Conservation (phyloP, 1,284 basidiomycete species). For the Malassezia cuniculi region DNA sequence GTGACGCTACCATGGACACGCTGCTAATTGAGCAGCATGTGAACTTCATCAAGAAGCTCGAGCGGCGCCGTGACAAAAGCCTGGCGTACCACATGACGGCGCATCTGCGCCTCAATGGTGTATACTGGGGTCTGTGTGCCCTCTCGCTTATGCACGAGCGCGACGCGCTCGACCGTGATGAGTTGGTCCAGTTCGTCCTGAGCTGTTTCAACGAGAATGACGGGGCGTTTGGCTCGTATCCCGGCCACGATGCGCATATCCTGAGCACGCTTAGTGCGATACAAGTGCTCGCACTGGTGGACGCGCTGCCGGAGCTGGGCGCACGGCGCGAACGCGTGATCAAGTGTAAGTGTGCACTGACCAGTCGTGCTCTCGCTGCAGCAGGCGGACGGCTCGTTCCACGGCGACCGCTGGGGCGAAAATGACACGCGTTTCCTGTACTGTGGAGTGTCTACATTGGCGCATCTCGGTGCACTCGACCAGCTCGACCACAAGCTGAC, state of each 20-base stretch:
- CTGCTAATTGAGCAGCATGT: conserved; percentile 12
- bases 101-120: conserved; percentile 84
- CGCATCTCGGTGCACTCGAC: conserved; percentile 57
- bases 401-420: conserved; percentile 81
- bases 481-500: conserved; percentile 51
- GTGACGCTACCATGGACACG: too few species aligned
- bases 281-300: conserved; percentile 76
- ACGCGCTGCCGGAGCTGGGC: conserved; percentile 58
- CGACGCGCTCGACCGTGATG: conserved; percentile 65
- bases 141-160: conserved; percentile 64
- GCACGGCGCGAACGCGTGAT: conserved; percentile 52
- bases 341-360: conserved; percentile 53
- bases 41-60: conserved; percentile 12
- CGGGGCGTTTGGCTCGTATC: conserved; percentile 86
- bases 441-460: conserved; percentile 67
- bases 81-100: conserved; percentile 74
- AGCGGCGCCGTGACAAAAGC: conserved; percentile 8
- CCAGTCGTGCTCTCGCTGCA: conserved; percentile 60
- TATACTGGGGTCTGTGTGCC: conserved; percentile 91
- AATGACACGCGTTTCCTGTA: conserved; percentile 83
- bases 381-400: conserved; percentile 58
- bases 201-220: conserved; percentile 60
- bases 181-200: conserved; percentile 79
- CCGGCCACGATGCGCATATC: conserved; percentile 81
- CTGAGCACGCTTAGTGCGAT: conserved; percentile 76